Percentiles rank a stretch among this genome's conserved stretches.
These are phyloP conservation scores for Piedraia hortae DNA, from an alignment of 2,329 filamentous ascomycete species.

Conservation along the genomic window DNA sequence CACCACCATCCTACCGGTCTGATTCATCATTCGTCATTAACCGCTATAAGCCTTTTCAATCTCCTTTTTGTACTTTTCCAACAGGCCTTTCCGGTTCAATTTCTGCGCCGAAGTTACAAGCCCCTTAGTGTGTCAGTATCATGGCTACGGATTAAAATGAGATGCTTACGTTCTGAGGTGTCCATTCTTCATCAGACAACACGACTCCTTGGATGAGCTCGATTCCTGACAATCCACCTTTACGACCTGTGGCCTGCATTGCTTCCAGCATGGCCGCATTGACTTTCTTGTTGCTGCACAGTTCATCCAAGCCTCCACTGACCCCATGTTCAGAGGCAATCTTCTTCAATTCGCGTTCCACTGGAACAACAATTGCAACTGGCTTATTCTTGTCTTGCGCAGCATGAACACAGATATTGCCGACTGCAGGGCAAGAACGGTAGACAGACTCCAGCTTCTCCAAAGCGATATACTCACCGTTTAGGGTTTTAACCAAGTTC, in stretches of 20 bases:
- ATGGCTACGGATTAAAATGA: constrained; percentile 6
- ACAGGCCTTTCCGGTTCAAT: constrained; percentile 22
- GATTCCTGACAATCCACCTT: constrained; percentile 37
- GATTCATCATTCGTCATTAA: too few species aligned
- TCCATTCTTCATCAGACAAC: constrained; percentile 68
- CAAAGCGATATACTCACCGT: constrained; percentile 87
- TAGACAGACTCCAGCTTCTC: constrained; percentile 88
- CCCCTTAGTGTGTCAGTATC: constrained; percentile 10
- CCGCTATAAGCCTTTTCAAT: constrained; percentile 22
- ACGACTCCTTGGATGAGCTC: constrained; percentile 55
- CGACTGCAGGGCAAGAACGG: constrained; percentile 48
- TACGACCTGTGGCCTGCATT: constrained; percentile 34
- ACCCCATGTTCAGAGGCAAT: constrained; percentile 31
- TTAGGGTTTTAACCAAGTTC: constrained; percentile 87
- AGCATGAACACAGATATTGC: constrained; percentile 70
- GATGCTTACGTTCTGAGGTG: constrained; percentile 56
- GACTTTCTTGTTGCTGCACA: constrained; percentile 40
- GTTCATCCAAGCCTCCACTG: constrained; percentile 36
- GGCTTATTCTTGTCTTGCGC: constrained; percentile 48
- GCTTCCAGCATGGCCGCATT: constrained; percentile 39
- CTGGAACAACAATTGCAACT: constrained; percentile 49
- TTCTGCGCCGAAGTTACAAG: constrained; percentile 26
- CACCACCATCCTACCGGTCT: too few species aligned
- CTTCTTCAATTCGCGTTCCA: constrained; percentile 28
- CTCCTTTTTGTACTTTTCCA: constrained; percentile 24